Percentiles rank a stretch among this genome's conserved stretches.
Conservation (phyloP, 73 alveolate species). For the Uronychia setigera region DNA sequence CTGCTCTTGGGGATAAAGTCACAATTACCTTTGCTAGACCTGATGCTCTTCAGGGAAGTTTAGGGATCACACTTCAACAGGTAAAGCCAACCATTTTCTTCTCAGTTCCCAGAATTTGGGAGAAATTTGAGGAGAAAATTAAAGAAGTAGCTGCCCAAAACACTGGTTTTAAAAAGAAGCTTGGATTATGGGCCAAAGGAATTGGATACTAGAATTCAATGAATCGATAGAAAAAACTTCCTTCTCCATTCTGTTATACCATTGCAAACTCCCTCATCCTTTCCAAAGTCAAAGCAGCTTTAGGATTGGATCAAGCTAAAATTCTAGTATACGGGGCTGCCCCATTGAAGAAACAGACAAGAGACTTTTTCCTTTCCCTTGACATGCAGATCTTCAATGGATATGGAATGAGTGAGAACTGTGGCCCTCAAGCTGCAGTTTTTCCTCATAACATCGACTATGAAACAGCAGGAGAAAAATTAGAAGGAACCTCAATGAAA, state of each 20-base stretch:
- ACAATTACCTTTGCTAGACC: constrained; percentile 56
- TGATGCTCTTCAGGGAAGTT: constrained; percentile 61
- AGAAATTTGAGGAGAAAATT: constrained; percentile 62
- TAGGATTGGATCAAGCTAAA: constrained; percentile 72
- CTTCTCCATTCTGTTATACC: constrained; percentile 56
- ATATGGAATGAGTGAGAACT: constrained; percentile 72
- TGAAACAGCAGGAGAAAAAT: constrained; percentile 52
- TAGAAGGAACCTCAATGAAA: constrained; percentile 55
- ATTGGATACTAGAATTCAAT: constrained; percentile 26
- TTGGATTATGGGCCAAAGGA: constrained; percentile 61
- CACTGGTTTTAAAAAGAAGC: constrained; percentile 13
- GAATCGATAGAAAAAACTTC: constrained; percentile 20
- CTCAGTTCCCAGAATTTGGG: constrained; percentile 75
- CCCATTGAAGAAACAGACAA: constrained; percentile 52
- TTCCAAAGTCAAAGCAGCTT: constrained; percentile 44
- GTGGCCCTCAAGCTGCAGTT: constrained; percentile 58
- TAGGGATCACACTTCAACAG: constrained; percentile 40
- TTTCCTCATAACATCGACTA: constrained; percentile 27
- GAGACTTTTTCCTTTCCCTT: constrained; percentile 61
- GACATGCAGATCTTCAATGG: constrained; percentile 46
- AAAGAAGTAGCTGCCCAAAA: constrained; percentile 39
- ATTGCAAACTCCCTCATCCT: constrained; percentile 47
- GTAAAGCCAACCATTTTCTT: constrained; percentile 67
- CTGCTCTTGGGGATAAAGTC: constrained; percentile 9
- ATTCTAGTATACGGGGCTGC: constrained; percentile 71